Evolutionary conservation across 495 filamentous ascomycete species (phyloP).

Genomic region (Collariella sp.): DNA sequence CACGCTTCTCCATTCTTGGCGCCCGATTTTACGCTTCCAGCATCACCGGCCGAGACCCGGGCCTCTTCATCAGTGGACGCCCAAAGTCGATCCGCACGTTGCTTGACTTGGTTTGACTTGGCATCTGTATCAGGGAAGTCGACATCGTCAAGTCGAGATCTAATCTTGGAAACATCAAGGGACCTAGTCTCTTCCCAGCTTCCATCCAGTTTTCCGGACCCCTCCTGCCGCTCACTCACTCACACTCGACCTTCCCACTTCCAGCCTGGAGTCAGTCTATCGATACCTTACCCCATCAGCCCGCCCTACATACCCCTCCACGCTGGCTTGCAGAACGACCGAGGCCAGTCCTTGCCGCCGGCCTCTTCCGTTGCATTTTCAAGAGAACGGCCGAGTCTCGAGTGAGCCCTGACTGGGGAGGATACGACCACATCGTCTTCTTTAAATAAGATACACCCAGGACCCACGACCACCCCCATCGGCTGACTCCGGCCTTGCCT

Average conservation of each 20-base stretch:
- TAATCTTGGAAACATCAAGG: background rate
- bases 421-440: background rate
- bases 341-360: background rate
- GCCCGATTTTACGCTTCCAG: background rate
- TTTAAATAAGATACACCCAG: background rate
- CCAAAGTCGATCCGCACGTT: background rate
- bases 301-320: background rate
- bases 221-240: background rate
- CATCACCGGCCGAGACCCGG: constrained; percentile 1
- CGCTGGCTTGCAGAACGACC: background rate
- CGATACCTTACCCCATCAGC: background rate
- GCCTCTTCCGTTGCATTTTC: background rate
- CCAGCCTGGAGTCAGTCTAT: background rate
- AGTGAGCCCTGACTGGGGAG: background rate
- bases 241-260: background rate
- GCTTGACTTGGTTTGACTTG: background rate
- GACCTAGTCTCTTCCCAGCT: background rate
- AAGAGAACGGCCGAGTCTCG: background rate
- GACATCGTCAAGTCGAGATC: background rate
- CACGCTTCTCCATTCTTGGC: background rate
- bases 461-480: constrained; percentile 1
- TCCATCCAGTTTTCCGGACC: too few species aligned
- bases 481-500: background rate
- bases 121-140: background rate
- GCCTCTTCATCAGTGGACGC: background rate